Percentiles rank a stretch among this genome's conserved stretches.
Conservation (phyloP, 2,329 filamentous ascomycete genomes). For the Fusarium dimerum region DNA sequence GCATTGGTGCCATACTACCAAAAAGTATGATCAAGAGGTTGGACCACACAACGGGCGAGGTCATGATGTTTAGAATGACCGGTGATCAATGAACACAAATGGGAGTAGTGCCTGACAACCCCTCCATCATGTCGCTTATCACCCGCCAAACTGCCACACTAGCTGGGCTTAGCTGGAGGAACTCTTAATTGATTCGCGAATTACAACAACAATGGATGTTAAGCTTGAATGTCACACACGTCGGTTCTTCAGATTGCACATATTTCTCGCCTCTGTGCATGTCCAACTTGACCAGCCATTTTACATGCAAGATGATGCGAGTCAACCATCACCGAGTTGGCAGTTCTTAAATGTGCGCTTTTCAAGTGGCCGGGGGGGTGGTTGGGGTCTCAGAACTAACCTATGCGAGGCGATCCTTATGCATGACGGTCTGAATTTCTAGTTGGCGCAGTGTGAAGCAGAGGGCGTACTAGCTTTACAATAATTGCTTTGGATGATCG, state of each 20-base stretch:
- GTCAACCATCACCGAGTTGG: neutral
- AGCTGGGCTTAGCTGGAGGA: too few species aligned
- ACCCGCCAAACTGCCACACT: too few species aligned
- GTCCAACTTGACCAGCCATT: too few species aligned
- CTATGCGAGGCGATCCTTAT: neutral
- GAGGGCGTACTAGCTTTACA: too few species aligned
- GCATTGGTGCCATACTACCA: neutral
- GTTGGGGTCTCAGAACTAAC: neutral
- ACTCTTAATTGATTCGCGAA: too few species aligned
- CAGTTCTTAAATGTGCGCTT: neutral
- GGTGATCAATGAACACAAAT: neutral
- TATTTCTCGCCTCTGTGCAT: too few species aligned
- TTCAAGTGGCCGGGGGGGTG: neutral
- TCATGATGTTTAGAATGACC: neutral
- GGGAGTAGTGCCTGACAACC: neutral
- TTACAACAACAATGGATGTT: too few species aligned
- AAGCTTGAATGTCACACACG: too few species aligned
- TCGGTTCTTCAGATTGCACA: too few species aligned
- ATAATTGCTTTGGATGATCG: too few species aligned
- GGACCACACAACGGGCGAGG: neutral
- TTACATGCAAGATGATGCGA: neutral
- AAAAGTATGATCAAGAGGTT: neutral
- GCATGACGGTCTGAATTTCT: neutral
- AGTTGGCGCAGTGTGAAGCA: too few species aligned
- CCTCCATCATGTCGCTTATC: too few species aligned